Conservation (phyloP, 2,329 filamentous ascomycete species). For the Graphium sp. region DNA sequence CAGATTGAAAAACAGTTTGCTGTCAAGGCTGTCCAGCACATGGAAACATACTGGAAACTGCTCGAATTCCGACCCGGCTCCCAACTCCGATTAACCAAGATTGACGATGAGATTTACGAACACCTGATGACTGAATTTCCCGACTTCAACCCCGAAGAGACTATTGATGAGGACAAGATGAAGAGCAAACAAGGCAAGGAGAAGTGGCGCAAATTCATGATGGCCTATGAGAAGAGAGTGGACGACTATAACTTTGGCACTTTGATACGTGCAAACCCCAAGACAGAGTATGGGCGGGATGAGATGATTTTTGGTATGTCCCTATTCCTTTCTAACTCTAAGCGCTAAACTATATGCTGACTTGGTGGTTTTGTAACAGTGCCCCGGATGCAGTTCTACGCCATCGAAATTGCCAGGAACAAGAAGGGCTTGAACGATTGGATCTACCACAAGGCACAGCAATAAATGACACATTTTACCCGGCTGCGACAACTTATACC, state of each 20-base stretch:
- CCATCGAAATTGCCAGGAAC: slow-evolving; percentile 44
- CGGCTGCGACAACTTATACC: too few species aligned
- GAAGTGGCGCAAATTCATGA: slow-evolving; percentile 88
- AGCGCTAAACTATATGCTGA: not conserved
- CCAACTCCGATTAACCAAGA: slow-evolving; percentile 75
- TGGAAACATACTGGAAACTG: slow-evolving; percentile 93
- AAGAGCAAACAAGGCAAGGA: slow-evolving; percentile 96
- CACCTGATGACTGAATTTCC: slow-evolving; percentile 82
- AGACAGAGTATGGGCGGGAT: slow-evolving; percentile 71
- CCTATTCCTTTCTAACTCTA: not conserved
- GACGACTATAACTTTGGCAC: slow-evolving; percentile 98
- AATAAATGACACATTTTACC: slow-evolving; percentile 38
- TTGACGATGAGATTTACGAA: slow-evolving; percentile 87
- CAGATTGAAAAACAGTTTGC: slow-evolving; percentile 99
- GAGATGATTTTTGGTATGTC: slow-evolving; percentile 77
- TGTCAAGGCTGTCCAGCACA: slow-evolving; percentile 91
- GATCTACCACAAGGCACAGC: slow-evolving; percentile 75
- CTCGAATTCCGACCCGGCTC: slow-evolving; percentile 83
- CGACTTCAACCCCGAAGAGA: slow-evolving; percentile 70
- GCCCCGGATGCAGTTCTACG: slow-evolving; percentile 40
- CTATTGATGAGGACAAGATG: slow-evolving; percentile 85
- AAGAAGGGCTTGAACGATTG: slow-evolving; percentile 84
- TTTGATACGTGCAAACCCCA: slow-evolving; percentile 65
- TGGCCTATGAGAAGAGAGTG: slow-evolving; percentile 83
- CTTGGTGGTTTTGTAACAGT: slow-evolving; percentile 15